These are phyloP conservation scores for carrot (Daucus carota) DNA, from an alignment of 129 eudicot genomes.

Conservation along the genomic window DNA sequence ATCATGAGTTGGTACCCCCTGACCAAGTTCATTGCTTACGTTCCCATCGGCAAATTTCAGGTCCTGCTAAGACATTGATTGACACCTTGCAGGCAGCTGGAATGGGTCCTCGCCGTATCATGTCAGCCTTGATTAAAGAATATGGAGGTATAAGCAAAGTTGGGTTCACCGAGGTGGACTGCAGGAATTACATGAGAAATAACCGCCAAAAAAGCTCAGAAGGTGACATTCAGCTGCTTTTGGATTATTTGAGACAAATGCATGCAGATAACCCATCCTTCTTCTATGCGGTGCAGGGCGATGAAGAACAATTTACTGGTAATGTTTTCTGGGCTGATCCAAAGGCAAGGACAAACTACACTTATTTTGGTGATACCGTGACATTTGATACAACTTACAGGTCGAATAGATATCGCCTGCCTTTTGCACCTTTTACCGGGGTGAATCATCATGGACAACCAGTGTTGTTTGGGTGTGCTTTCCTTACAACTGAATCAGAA, in stretches of 20 bases:
- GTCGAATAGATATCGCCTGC: constrained; percentile 49
- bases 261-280: constrained; percentile 51
- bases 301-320: constrained; percentile 34
- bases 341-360: constrained; percentile 46
- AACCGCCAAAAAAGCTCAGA: constrained; percentile 50
- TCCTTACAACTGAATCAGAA: constrained; percentile 46
- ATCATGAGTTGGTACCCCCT: constrained; percentile 50
- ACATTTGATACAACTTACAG: constrained; percentile 55
- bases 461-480: constrained; percentile 63
- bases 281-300: constrained; percentile 52
- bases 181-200: constrained; percentile 58
- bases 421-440: constrained; percentile 67
- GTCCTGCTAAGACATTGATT: constrained; percentile 54
- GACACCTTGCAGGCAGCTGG: constrained; percentile 66
- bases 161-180: constrained; percentile 57
- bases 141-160: constrained; percentile 57
- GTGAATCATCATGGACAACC: constrained; percentile 74
- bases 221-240: constrained; percentile 45
- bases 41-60: constrained; percentile 52
- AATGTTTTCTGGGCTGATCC: constrained; percentile 64
- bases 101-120: constrained; percentile 53
- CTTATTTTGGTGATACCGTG: constrained; percentile 56
- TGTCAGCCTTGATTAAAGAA: constrained; percentile 59
- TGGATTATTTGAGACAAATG: constrained; percentile 56
- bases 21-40: constrained; percentile 54